Evolutionary conservation across 495 filamentous ascomycete genomes (phyloP).

Genomic region (Lepidopterella palustris): DNA sequence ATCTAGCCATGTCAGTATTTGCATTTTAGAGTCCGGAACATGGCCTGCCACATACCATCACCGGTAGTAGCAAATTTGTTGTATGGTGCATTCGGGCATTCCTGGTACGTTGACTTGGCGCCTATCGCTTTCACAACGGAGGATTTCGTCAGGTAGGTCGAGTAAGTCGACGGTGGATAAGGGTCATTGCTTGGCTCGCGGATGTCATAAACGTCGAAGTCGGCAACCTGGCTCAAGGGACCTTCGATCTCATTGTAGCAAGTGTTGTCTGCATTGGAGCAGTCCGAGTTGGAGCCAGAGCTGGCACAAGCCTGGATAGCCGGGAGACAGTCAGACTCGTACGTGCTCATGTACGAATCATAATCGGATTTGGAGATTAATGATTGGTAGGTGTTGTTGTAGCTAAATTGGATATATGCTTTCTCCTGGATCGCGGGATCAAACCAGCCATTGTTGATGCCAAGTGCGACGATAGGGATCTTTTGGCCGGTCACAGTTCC

Average conservation of each 20-base stretch:
- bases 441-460: slow-evolving; percentile 54
- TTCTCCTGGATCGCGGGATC: slow-evolving; percentile 46
- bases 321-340: slow-evolving; percentile 41
- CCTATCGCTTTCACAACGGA: slow-evolving; percentile 47
- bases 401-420: slow-evolving; percentile 47
- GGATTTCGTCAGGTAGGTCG: slow-evolving; percentile 38
- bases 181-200: slow-evolving; percentile 41
- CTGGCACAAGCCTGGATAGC: slow-evolving; percentile 37
- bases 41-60: slow-evolving; percentile 42
- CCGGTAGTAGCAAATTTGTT: slow-evolving; percentile 43
- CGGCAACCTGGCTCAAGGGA: slow-evolving; percentile 30
- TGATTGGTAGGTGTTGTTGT: slow-evolving; percentile 48
- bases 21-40: slow-evolving; percentile 41
- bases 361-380: slow-evolving; percentile 43
- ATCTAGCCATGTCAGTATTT: slow-evolving; percentile 37
- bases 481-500: slow-evolving; percentile 42
- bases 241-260: slow-evolving; percentile 44
- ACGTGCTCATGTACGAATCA: slow-evolving; percentile 36
- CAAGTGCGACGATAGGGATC: slow-evolving; percentile 49
- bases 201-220: slow-evolving; percentile 50
- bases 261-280: slow-evolving; percentile 38
- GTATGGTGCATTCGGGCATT: slow-evolving; percentile 40
- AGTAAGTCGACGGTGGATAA: slow-evolving; percentile 46
- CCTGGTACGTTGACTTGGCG: slow-evolving; percentile 42
- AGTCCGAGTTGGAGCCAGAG: slow-evolving; percentile 38